phyloP scores from a whole-genome alignment of 208 protist species.

The Leishmania guyanensis region DNA sequence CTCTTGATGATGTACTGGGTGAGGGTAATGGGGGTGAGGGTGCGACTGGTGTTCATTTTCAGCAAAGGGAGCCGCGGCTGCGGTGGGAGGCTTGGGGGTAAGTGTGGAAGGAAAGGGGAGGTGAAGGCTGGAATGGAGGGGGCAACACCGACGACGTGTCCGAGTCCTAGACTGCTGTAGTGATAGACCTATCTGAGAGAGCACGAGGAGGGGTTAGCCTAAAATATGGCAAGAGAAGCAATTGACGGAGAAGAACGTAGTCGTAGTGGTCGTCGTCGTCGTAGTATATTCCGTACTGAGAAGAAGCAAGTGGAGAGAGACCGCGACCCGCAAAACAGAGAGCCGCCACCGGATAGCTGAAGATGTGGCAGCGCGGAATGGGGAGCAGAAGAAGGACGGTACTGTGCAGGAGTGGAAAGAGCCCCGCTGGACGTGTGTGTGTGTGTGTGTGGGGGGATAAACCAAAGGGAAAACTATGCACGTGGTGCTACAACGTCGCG shows the following conservation, averaged over 20 bases:
- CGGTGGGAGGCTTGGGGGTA: neutral
- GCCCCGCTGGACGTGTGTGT: neutral
- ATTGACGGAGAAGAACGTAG: neutral
- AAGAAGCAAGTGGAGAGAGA: neutral
- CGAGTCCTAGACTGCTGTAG: neutral
- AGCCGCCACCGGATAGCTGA: neutral
- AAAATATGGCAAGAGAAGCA: neutral
- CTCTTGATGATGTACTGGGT: conserved; percentile 88
- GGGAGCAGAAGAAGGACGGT: neutral
- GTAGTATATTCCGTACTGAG: neutral
- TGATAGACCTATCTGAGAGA: neutral
- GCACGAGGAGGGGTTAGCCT: neutral
- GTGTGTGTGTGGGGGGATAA: neutral
- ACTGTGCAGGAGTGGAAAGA: neutral
- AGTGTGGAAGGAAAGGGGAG: neutral
- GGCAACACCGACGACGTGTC: neutral
- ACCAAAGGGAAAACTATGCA: too few species aligned
- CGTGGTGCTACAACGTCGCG: too few species aligned
- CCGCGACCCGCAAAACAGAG: neutral
- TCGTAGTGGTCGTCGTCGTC: neutral
- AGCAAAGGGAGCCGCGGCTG: conserved; percentile 1
- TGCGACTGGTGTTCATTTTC: conserved; percentile 21
- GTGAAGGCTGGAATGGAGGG: neutral
- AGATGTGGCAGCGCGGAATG: neutral
- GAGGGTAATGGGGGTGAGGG: conserved; percentile 54